Evolutionary conservation across 495 filamentous ascomycete genomes (phyloP).

Genomic region (Melanomma pulvis-pyrius): DNA sequence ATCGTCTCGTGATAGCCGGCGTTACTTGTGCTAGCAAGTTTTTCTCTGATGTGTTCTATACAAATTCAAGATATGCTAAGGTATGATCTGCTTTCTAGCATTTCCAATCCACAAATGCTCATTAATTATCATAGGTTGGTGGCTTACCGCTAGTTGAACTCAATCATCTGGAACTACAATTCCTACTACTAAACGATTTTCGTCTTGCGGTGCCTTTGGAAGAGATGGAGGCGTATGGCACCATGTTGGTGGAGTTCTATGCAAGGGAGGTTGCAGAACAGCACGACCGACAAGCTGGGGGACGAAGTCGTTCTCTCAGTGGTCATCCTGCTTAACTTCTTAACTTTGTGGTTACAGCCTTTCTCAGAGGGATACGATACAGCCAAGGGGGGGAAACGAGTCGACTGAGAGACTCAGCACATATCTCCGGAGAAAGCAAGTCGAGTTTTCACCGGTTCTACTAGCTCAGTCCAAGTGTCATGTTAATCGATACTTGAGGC

Average conservation of each 20-base stretch:
- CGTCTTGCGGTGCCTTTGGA: conserved; percentile 91
- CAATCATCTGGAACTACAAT: conserved; percentile 96
- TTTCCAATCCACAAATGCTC: not conserved
- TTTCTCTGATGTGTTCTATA: conserved; percentile 99
- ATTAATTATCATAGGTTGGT: conserved; percentile 68
- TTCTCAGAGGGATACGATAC: not conserved
- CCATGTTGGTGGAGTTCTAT: conserved; percentile 98
- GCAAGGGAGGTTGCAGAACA: conserved; percentile 85
- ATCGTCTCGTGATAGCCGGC: conserved; percentile 93
- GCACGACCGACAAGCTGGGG: conserved; percentile 41
- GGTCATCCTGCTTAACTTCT: conserved; percentile 1
- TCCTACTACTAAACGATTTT: conserved; percentile 95
- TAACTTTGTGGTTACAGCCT: not conserved
- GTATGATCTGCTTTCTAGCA: conserved; percentile 54
- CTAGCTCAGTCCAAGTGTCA: not conserved
- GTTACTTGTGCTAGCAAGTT: conserved; percentile 99
- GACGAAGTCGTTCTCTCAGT: not conserved
- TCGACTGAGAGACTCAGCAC: not conserved
- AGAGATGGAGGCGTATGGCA: conserved; percentile 95
- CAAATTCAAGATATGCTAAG: conserved; percentile 99
- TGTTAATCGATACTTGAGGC: not conserved
- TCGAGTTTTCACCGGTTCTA: not conserved
- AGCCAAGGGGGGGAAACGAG: not conserved
- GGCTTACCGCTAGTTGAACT: conserved; percentile 94
- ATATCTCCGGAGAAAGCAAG: not conserved